These are phyloP conservation scores for Penicillium sp. DNA, from an alignment of 2,329 filamentous ascomycete genomes.

Conservation along the genomic window DNA sequence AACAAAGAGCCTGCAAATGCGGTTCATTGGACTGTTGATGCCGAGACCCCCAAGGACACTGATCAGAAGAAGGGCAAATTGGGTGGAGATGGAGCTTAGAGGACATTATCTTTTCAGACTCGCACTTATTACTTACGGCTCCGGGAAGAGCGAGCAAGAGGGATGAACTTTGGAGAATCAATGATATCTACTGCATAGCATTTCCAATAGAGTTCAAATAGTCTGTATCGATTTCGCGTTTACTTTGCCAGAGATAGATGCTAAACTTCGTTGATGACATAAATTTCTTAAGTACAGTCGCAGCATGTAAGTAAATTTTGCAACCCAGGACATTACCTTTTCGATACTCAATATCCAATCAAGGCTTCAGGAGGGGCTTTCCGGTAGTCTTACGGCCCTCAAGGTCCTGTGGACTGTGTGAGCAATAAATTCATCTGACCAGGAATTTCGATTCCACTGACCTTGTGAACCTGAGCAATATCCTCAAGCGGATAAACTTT, in stretches of 20 bases:
- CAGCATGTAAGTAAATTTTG: background rate
- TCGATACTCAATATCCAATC: conserved; percentile 7
- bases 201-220: no score
- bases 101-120: no score
- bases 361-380: conserved; percentile 73
- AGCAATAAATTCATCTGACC: background rate
- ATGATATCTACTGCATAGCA: no score
- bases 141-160: no score
- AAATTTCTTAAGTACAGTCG: background rate
- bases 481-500: conserved; percentile 74
- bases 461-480: conserved; percentile 65
- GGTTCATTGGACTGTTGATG: background rate
- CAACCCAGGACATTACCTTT: background rate
- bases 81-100: background rate
- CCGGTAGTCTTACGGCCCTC: conserved; percentile 80
- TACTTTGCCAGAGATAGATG: no score
- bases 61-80: background rate
- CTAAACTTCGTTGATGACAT: background rate
- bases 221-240: background rate
- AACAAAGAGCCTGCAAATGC: background rate
- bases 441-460: conserved; percentile 23
- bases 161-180: no score
- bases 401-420: conserved; percentile 55
- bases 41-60: background rate
- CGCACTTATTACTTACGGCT: no score